phyloP scores from a whole-genome alignment of 179 eudicot species.

The Pouteria campechiana region DNA sequence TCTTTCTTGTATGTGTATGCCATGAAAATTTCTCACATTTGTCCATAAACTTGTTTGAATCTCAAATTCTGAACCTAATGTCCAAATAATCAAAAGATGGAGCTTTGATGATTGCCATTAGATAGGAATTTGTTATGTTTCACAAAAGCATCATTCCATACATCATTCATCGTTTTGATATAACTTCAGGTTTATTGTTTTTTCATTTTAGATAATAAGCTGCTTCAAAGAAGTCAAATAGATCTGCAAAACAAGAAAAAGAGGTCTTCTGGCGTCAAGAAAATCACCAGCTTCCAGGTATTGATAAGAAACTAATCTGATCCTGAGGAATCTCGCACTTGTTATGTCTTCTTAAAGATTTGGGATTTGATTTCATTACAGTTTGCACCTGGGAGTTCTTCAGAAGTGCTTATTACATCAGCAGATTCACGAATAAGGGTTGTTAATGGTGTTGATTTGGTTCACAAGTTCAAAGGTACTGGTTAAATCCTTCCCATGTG shows the following conservation, averaged over 20 bases:
- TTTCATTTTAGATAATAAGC: constrained; percentile 58
- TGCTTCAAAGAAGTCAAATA: constrained; percentile 70
- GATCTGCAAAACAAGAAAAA: constrained; percentile 90
- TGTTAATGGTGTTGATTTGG: constrained; percentile 66
- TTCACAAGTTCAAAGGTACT: constrained; percentile 92
- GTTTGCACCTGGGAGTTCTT: constrained; percentile 90
- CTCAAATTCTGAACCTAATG: too few species aligned
- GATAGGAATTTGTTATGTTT: too few species aligned
- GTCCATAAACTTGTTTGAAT: too few species aligned
- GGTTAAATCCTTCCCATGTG: background rate
- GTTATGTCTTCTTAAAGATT: too few species aligned
- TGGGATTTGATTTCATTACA: constrained; percentile 23
- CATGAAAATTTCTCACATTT: too few species aligned
- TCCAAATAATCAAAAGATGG: too few species aligned
- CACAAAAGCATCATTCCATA: too few species aligned
- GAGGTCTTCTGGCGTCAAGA: constrained; percentile 79
- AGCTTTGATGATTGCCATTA: too few species aligned
- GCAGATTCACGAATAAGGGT: constrained; percentile 95
- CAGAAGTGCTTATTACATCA: constrained; percentile 90
- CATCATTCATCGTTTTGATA: too few species aligned
- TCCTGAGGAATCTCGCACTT: too few species aligned
- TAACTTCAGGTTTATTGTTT: constrained; percentile 1
- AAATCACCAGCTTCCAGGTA: constrained; percentile 97
- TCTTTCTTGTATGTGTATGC: too few species aligned
- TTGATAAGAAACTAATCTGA: too few species aligned